Base-by-base conservation (phyloP, 176 grass and related monocot species). In the Ananas comosus region DNA sequence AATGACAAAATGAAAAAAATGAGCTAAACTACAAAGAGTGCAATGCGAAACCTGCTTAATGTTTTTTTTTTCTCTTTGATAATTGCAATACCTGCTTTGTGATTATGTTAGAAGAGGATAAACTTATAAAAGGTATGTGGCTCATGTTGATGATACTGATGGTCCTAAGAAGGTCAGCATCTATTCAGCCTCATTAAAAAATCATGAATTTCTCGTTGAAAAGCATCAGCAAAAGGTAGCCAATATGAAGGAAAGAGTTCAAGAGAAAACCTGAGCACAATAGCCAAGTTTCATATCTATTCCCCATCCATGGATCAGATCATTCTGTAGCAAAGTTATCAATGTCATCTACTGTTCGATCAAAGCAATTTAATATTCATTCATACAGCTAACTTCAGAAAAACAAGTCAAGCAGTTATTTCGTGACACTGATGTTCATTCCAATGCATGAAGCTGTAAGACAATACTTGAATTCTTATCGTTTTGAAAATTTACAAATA, bases 221-320 rank as follows among this genome's bases (percentile, higher is more conserved):
- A 69, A 56, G 51, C 50, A 48, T 65, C 77, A 81, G 69, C 9
- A 67, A 71, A 51, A 50, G 25, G 12, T 57, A 13, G 33, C 8
- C 51, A 67, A 70, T 19, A 70, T 51, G 72, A 69, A 79, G 65
- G 66, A 25, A 6, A 70, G 2, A 18, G 47, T 11, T 14, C 2
- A 58, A 74, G 71, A 68, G 64, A 66, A 42, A 83, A 92, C 93
- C 93, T 97, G 86, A 85, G 80, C 86, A 73, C 93, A 97, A 49
- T 97, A 92, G 10, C 93, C 93, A 79, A 97, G 88, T 79, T 92
- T 97, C 68, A 92, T 85, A 88, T 97, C 93, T 48, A 92, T 85
- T 25, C 81, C 93, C 93, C 89, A 97, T 78, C 86, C 93, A 79
- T 87, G 89, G 24, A 97, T 85, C 75, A 84, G 80, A 78, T 92